Conservation (phyloP, 345 rosid species). For the Pseudoturritis turrita region DNA sequence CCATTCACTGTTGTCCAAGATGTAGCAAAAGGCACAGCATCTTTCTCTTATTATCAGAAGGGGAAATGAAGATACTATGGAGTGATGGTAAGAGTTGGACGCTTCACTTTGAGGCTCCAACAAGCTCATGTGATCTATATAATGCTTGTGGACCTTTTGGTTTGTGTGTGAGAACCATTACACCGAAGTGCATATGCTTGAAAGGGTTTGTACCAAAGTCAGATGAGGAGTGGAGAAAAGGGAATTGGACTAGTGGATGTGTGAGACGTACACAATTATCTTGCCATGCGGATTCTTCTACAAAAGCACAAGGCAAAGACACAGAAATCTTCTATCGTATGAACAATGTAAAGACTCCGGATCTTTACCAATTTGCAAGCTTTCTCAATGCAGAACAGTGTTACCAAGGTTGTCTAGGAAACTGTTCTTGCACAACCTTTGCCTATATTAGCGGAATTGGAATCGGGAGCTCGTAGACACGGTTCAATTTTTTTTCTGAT, state of each 20-base stretch:
- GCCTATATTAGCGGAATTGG: conserved; percentile 12
- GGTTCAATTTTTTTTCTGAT: background rate
- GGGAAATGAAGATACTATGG: background rate
- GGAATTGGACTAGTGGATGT: conserved; percentile 27
- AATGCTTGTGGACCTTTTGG: conserved; percentile 12
- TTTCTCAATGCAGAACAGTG: background rate
- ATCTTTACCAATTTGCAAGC: background rate
- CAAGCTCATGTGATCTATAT: no score
- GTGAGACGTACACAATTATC: conserved; percentile 3
- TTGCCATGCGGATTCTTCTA: background rate
- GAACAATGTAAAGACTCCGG: conserved; percentile 19
- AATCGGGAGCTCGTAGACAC: conserved; percentile 1
- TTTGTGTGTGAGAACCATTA: background rate
- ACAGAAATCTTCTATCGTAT: background rate
- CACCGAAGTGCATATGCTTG: conserved; percentile 17
- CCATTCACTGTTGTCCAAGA: conserved; percentile 8
- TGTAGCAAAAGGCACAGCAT: conserved; percentile 3
- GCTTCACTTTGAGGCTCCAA: background rate
- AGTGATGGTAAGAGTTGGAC: background rate
- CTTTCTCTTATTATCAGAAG: conserved; percentile 1
- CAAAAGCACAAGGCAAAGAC: background rate
- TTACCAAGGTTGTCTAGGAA: background rate
- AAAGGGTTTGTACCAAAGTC: conserved; percentile 22
- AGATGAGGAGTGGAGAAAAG: conserved; percentile 7
- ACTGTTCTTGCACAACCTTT: conserved; percentile 32